phyloP scores from a whole-genome alignment of 345 rosid species.

The Rhodamnia argentea region DNA sequence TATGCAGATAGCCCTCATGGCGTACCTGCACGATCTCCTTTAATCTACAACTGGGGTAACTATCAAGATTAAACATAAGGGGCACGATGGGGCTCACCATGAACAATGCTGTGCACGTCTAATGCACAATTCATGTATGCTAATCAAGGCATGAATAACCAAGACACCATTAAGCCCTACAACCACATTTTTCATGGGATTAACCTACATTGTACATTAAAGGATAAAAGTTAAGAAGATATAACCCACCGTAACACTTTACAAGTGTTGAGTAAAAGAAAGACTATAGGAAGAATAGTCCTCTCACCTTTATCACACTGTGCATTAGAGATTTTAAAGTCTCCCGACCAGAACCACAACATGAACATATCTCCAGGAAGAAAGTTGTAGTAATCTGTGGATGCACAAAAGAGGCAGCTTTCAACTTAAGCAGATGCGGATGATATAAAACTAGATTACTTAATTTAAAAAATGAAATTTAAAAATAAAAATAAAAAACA shows the following conservation, averaged over 20 bases:
- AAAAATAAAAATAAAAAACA: no score
- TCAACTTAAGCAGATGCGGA: background rate
- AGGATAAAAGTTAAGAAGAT: background rate
- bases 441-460: background rate
- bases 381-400: slow-evolving; percentile 68
- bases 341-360: slow-evolving; percentile 88
- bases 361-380: slow-evolving; percentile 76
- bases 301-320: slow-evolving; percentile 78
- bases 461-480: background rate
- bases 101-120: slow-evolving; percentile 88
- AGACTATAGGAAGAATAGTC: background rate
- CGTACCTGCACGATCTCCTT: slow-evolving; percentile 48
- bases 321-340: slow-evolving; percentile 79
- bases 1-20: slow-evolving; percentile 86
- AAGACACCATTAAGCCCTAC: slow-evolving; percentile 89
- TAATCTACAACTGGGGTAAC: background rate
- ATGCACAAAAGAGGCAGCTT: slow-evolving; percentile 6
- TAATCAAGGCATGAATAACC: slow-evolving; percentile 85
- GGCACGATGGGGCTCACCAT: slow-evolving; percentile 39
- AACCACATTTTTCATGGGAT: slow-evolving; percentile 67
- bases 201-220: slow-evolving; percentile 39
- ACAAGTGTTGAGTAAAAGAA: background rate
- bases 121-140: slow-evolving; percentile 55
- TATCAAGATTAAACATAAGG: background rate
- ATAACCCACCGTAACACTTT: background rate